Percentiles rank a stretch among this genome's conserved stretches.
Evolutionary conservation across 495 filamentous ascomycete species (phyloP).

Genomic region (Aspergillus incahuasiensis): DNA sequence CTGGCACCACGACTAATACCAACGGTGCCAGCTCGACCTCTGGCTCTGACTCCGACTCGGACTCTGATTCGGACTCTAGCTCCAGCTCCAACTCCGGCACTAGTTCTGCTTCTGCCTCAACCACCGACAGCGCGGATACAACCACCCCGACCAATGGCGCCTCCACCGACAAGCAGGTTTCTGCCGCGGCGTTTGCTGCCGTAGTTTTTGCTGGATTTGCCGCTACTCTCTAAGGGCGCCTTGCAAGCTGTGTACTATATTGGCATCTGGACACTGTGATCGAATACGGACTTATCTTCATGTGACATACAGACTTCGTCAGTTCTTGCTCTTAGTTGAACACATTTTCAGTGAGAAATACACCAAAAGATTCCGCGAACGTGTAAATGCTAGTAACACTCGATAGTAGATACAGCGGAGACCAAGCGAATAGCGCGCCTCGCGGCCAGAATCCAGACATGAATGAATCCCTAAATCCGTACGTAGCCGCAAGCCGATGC

Average conservation of each 20-base stretch:
- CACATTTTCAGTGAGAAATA: neutral
- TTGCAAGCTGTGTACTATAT: conserved; percentile 8
- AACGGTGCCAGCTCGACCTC: conserved; percentile 13
- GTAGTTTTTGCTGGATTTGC: conserved; percentile 38
- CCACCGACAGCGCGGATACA: neutral
- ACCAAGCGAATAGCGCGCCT: too few species aligned
- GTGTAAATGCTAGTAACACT: neutral
- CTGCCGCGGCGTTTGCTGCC: conserved; percentile 33
- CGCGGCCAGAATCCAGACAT: too few species aligned
- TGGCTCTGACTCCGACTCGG: conserved; percentile 6
- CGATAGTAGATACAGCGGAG: too few species aligned
- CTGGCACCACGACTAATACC: conserved; percentile 18
- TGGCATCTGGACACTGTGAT: neutral
- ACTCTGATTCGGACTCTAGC: neutral
- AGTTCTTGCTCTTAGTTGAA: neutral
- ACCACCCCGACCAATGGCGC: conserved; percentile 12
- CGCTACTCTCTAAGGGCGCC: conserved; percentile 29
- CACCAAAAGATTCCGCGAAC: neutral
- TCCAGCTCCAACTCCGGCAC: conserved; percentile 5
- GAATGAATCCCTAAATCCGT: neutral
- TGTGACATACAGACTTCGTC: conserved; percentile 7
- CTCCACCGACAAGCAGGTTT: conserved; percentile 29
- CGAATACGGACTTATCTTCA: neutral
- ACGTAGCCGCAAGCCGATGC: neutral
- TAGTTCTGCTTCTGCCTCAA: neutral